Evolutionary conservation across 1,139 yeast species (phyloP), one percentile per base, ranked within the genome.

Genomic region (Yarrowia galli): DNA sequence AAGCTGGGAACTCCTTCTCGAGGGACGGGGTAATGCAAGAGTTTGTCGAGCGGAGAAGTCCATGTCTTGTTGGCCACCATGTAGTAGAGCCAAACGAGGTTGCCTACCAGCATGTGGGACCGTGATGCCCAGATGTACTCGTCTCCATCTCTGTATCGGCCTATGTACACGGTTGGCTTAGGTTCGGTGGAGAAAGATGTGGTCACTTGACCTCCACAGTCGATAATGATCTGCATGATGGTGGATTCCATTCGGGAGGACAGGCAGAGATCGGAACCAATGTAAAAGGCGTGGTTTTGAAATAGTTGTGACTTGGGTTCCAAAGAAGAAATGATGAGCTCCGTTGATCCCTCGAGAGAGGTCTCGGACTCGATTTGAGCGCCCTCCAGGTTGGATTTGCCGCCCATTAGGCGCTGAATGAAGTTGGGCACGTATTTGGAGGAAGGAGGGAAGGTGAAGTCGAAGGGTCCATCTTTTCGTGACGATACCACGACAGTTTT

Each of bases 21-120:
- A 0, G 89, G 91, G n/a, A 82, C 79, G 0, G 98, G 98, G 73
- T 87, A 87, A 73, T 89, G 92, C 15, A 92, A 80, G 45, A 92
- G 77, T 69, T 84, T 86, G 3, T 79, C 77, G 13, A 77, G 74
- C 0, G 97, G 97, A 5, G 83, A 76, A 0, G 81, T 77, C 87
- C 91, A 91, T 67, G 79, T 77, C 49, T 83, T 80, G 67, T 84
- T 82, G 23, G 85, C 82, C 56, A 89, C 77, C 80, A 91, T 83
- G 77, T 86, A 83, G 73, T 87, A 89, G 1, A 92, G 76, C 98
- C 98, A 92, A 51, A 83, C 82, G 42, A 89, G 75, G 72, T 87
- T 91, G 0, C 95, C 98, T 20, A 88, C 86, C 5, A 38, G 82
- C 73, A 68, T 75, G 69, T 69, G 71, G 12, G 71, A 69, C 68